phyloP scores from a whole-genome alignment of 257 asterid species.

The Salvia hispanica region DNA sequence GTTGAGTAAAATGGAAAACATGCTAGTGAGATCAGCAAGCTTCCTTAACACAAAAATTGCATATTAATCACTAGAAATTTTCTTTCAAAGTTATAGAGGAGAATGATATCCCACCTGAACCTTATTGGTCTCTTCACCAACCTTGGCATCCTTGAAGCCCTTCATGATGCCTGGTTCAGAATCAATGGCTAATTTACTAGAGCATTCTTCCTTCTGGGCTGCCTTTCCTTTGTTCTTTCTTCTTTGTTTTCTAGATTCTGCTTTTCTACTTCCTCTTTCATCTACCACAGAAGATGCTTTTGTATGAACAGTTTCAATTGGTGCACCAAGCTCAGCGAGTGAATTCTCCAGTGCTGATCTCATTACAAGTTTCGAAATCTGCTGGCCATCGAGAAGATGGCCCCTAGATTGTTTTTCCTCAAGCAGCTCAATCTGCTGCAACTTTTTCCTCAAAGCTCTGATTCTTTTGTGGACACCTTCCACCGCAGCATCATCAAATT shows the following conservation, averaged over 20 bases:
- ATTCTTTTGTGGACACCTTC: constrained; percentile 64
- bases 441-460: constrained; percentile 81
- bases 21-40: constrained; percentile 1
- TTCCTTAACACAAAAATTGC: background rate
- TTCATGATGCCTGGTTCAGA: constrained; percentile 42
- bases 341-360: constrained; percentile 62
- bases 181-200: constrained; percentile 39
- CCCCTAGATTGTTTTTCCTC: constrained; percentile 80
- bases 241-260: constrained; percentile 57
- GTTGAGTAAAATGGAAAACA: too few relatives aligned
- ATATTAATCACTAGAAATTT: background rate
- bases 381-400: constrained; percentile 80
- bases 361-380: constrained; percentile 72
- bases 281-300: constrained; percentile 52
- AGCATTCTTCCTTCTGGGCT: constrained; percentile 46
- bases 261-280: constrained; percentile 58
- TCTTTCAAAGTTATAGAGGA: background rate
- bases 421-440: constrained; percentile 96
- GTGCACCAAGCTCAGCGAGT: constrained; percentile 80
- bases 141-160: constrained; percentile 44
- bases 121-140: constrained; percentile 46
- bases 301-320: constrained; percentile 49
- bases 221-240: constrained; percentile 68
- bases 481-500: constrained; percentile 49
- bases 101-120: constrained; percentile 35